These are phyloP conservation scores for Agroathelia rolfsii DNA, from an alignment of 1,284 basidiomycete species.

Conservation along the genomic window DNA sequence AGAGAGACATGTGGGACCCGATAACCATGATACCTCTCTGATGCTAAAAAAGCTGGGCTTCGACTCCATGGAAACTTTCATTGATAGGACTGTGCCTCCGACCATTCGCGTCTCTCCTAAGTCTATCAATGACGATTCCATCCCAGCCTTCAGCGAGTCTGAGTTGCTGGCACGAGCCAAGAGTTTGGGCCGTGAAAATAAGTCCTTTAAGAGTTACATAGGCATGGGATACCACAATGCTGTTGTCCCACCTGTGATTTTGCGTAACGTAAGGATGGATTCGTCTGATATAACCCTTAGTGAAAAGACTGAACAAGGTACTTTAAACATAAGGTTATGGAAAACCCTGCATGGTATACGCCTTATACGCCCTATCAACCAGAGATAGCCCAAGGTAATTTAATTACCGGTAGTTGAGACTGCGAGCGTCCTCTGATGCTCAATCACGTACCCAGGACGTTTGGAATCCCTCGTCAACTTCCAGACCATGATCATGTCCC, in stretches of 20 bases:
- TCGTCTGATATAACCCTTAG: not conserved
- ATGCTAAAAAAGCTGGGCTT: conserved; percentile 83
- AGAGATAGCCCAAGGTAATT: conserved; percentile 82
- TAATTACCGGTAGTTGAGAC: conserved; percentile 7
- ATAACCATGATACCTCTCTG: conserved; percentile 58
- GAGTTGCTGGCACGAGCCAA: conserved; percentile 75
- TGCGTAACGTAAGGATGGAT: conserved; percentile 68
- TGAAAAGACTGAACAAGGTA: no score
- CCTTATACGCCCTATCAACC: conserved; percentile 94
- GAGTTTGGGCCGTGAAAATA: conserved; percentile 71
- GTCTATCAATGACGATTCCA: conserved; percentile 55
- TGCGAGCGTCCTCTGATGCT: no score
- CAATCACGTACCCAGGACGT: conserved; percentile 45
- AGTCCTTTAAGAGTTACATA: conserved; percentile 85
- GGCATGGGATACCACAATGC: conserved; percentile 98
- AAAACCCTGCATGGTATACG: conserved; percentile 98
- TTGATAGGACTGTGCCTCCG: conserved; percentile 70
- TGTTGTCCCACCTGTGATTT: conserved; percentile 86
- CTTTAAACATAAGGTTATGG: conserved; percentile 60
- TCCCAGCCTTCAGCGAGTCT: conserved; percentile 77
- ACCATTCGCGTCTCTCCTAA: conserved; percentile 64
- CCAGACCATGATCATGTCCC: conserved; percentile 92
- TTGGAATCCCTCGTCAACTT: conserved; percentile 96
- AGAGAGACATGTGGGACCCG: conserved; percentile 85
- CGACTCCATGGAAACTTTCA: conserved; percentile 79